These are phyloP conservation scores for Primulina tabacum DNA, from an alignment of 257 asterid species.

Conservation along the genomic window DNA sequence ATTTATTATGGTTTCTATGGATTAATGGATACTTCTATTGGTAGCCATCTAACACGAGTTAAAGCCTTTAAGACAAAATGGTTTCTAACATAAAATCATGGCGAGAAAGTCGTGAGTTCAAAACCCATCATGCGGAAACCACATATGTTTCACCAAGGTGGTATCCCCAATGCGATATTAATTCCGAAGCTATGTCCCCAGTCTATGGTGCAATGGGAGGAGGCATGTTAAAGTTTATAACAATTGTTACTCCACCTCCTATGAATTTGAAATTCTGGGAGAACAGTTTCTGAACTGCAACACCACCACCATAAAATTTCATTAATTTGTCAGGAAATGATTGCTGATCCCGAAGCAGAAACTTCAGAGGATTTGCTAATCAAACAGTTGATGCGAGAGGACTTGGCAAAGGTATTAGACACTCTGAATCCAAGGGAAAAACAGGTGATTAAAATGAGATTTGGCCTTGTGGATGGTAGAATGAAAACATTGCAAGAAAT, in stretches of 20 bases:
- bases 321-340: conserved; percentile 56
- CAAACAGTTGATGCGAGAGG: conserved; percentile 77
- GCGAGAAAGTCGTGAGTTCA: neutral
- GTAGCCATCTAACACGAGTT: neutral
- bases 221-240: neutral
- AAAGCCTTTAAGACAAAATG: neutral
- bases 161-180: too few species aligned
- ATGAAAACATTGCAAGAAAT: conserved; percentile 89
- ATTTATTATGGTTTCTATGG: neutral
- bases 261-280: too few species aligned
- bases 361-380: conserved; percentile 69
- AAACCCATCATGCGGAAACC: too few species aligned
- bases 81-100: neutral
- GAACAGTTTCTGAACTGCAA: too few species aligned
- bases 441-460: conserved; percentile 76
- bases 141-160: neutral
- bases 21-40: too few species aligned
- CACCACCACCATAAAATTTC: neutral
- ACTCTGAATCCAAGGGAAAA: conserved; percentile 72
- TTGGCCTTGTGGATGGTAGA: conserved; percentile 82
- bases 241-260: neutral
- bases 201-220: neutral
- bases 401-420: conserved; percentile 67
- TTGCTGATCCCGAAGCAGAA: conserved; percentile 84
- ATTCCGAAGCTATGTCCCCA: neutral